phyloP scores from a whole-genome alignment of 2,329 filamentous ascomycete genomes.

The Diaporthe citrichinensis region DNA sequence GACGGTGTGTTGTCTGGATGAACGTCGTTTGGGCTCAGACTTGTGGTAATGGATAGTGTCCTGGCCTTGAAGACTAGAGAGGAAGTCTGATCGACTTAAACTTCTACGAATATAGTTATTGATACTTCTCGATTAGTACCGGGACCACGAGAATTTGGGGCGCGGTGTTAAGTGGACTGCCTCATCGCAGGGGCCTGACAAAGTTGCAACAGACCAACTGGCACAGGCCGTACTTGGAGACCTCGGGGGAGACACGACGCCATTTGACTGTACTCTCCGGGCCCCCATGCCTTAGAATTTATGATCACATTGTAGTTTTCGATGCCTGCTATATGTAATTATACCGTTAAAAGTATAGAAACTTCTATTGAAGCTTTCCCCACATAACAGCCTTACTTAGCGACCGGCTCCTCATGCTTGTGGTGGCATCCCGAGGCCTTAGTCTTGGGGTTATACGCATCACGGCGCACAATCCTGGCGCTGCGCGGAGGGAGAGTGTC shows the following conservation, averaged over 20 bases:
- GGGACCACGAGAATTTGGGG: too few species aligned
- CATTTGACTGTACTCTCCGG: too few species aligned
- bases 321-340: too few species aligned
- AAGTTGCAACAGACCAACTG: not conserved
- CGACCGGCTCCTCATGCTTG: slow-evolving; percentile 14
- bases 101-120: not conserved
- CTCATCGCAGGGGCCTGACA: not conserved
- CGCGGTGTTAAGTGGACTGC: too few species aligned
- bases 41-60: not conserved
- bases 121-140: not conserved
- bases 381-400: not conserved
- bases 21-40: not conserved
- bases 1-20: not conserved
- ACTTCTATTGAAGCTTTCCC: not conserved
- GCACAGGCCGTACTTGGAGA: not conserved
- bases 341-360: too few species aligned
- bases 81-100: not conserved
- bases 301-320: not conserved
- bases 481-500: slow-evolving; percentile 49
- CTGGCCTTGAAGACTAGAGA: not conserved
- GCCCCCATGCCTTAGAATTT: not conserved
- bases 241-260: too few species aligned
- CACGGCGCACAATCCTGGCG: not conserved
- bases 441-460: not conserved
- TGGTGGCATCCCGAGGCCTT: slow-evolving; percentile 22